These are phyloP conservation scores for Camelina sativa DNA, from an alignment of 345 rosid species.

Conservation along the genomic window DNA sequence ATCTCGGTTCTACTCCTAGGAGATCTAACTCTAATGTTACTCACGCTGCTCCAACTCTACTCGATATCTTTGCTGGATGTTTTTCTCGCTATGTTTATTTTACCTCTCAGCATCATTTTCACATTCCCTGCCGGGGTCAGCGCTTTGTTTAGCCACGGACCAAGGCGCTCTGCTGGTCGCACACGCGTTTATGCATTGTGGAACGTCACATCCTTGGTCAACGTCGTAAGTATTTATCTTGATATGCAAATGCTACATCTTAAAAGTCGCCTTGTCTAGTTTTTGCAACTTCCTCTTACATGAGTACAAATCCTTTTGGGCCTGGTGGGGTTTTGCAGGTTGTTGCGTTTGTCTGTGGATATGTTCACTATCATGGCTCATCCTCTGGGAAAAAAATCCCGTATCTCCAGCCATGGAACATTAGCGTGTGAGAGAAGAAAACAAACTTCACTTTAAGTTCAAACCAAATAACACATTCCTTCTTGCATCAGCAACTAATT, in stretches of 20 bases:
- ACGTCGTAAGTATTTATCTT: conserved; percentile 64
- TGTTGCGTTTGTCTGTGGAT: conserved; percentile 75
- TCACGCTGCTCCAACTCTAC: conserved; percentile 88
- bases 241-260: conserved; percentile 6
- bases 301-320: neutral
- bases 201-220: conserved; percentile 80
- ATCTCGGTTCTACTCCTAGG: conserved; percentile 77
- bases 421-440: conserved; percentile 68
- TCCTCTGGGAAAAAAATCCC: conserved; percentile 58
- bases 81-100: conserved; percentile 64
- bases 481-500: conserved; percentile 25
- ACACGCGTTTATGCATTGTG: conserved; percentile 88
- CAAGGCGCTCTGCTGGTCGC: conserved; percentile 79
- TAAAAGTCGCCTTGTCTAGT: neutral
- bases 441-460: neutral
- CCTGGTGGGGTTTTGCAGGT: conserved; percentile 48
- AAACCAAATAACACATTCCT: conserved; percentile 16
- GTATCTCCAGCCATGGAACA: conserved; percentile 90
- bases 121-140: conserved; percentile 94
- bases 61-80: conserved; percentile 75
- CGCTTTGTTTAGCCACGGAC: conserved; percentile 94
- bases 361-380: conserved; percentile 68
- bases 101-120: conserved; percentile 78
- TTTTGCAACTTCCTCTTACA: conserved; percentile 27
- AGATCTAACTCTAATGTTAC: conserved; percentile 84